Evolutionary conservation across 352 stramenopile species (phyloP).

Genomic region (Pythium folliculosum): DNA sequence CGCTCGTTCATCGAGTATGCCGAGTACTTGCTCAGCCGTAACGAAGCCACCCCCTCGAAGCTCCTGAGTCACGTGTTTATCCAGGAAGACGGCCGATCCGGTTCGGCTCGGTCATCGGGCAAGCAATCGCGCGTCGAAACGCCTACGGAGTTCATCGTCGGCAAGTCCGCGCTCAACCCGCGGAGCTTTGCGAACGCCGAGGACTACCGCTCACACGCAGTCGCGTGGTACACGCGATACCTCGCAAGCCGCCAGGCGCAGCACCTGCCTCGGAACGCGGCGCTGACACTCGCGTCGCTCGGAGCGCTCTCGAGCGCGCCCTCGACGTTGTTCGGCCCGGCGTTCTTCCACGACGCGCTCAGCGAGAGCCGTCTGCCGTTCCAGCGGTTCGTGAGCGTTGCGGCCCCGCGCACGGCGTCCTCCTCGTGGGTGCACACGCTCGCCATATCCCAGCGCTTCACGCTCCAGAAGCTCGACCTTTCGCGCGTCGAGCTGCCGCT

Average conservation of each 20-base stretch:
- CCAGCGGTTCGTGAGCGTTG: slow-evolving; percentile 70
- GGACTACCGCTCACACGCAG: slow-evolving; percentile 14
- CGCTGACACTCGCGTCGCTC: slow-evolving; percentile 5
- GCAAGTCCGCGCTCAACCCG: slow-evolving; percentile 4
- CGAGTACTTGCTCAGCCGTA: slow-evolving; percentile 51
- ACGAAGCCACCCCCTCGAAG: slow-evolving; percentile 36
- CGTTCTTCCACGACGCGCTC: slow-evolving; percentile 53
- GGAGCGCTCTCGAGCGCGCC: neutral
- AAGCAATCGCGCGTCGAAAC: neutral
- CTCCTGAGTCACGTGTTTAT: slow-evolving; percentile 66
- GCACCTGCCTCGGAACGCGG: neutral
- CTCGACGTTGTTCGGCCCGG: slow-evolving; percentile 39
- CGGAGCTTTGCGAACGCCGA: slow-evolving; percentile 13
- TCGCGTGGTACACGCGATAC: slow-evolving; percentile 23
- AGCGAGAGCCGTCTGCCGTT: slow-evolving; percentile 43
- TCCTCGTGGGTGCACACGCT: slow-evolving; percentile 71
- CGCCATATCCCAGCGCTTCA: slow-evolving; percentile 48
- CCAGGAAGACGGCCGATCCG: slow-evolving; percentile 9
- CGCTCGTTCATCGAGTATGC: slow-evolving; percentile 70
- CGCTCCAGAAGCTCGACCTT: slow-evolving; percentile 67
- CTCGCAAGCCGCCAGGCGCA: slow-evolving; percentile 7
- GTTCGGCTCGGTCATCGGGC: neutral
- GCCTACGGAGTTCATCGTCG: slow-evolving; percentile 12
- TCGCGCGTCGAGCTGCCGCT: slow-evolving; percentile 52
- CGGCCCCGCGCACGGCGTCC: slow-evolving; percentile 45